Evolutionary conservation across 208 protist species (phyloP), one percentile per base, ranked within the genome.

Genomic region (Leishmania tropica): DNA sequence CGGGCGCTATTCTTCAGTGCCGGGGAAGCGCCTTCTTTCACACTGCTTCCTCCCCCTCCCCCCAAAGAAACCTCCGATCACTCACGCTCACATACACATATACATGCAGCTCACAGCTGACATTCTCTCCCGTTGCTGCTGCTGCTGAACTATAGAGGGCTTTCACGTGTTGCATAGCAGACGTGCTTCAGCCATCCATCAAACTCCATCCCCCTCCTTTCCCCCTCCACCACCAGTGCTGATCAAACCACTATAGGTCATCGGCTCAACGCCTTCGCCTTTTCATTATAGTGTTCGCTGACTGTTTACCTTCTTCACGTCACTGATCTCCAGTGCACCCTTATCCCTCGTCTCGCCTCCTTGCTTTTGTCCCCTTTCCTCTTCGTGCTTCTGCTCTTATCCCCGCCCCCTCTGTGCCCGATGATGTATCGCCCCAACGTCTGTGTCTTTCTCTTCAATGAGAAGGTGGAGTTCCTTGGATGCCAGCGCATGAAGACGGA

Each of bases 381-480:
- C 8, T 47, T n/a, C 35, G n/a, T 58, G 1, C 11, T 15, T 58
- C 11, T 31, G 7, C 42, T 28, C 28, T 48, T 6, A 31, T 35
- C 72, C 21, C 8, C 17, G 24, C 19, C 48, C 15, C 28, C 54
- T 48, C 56, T 35, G 1, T 65, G 54, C 10, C 19, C 28, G 13
- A 1, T 17, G 56, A 96, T 97, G 93, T 97, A 95, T 80, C 84
- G 94, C 28, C 81, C 64, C n/a, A 97, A 97, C 87, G 94, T 97
- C 0, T 95, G 92, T 78, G 87, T 78, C 37, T 89, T 93, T 47
- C 83, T 97, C 67, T 95, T 95, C 75, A 95, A 97, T 67, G 90
- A 95, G 82, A 82, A 86, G 24, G 82, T 81, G 28, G 74, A 90
- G 67, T 92, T 95, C 75, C 82, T 97, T 10, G 92, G 84, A 0